Conservation (phyloP, 129 eudicot species). For the Helichrysum umbraculigerum region DNA sequence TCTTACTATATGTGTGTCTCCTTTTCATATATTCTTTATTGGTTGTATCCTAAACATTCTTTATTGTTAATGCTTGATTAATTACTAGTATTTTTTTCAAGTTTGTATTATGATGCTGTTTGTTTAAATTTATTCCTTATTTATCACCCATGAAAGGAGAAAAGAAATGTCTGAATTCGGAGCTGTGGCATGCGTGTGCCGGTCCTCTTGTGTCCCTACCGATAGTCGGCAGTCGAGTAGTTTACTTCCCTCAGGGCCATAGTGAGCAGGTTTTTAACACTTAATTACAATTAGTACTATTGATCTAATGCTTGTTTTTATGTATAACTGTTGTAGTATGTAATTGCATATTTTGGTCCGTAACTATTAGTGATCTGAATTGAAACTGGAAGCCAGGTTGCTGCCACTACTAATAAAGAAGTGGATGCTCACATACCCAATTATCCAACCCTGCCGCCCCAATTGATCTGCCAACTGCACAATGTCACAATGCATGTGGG, state of each 20-base stretch:
- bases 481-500: constrained; percentile 99
- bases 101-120: background rate
- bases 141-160: constrained; percentile 63
- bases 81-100: constrained; percentile 7
- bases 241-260: constrained; percentile 99
- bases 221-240: constrained; percentile 82
- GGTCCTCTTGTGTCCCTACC: constrained; percentile 97
- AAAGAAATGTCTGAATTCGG: constrained; percentile 97
- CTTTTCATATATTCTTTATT: constrained; percentile 30
- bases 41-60: constrained; percentile 27
- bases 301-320: background rate
- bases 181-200: constrained; percentile 99
- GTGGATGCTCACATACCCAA: constrained; percentile 96
- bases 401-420: constrained; percentile 97
- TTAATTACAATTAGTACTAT: constrained; percentile 1
- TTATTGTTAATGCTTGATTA: constrained; percentile 13
- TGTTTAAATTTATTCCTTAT: constrained; percentile 18
- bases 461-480: constrained; percentile 97
- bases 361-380: constrained; percentile 33
- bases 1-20: constrained; percentile 27
- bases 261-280: constrained; percentile 87
- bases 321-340: background rate
- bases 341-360: constrained; percentile 8
- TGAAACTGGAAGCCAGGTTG: constrained; percentile 73
- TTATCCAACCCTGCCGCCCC: constrained; percentile 93